Evolutionary conservation across 805 yeast genomes (phyloP).

Genomic region (Saccharomycopsis javanensis): DNA sequence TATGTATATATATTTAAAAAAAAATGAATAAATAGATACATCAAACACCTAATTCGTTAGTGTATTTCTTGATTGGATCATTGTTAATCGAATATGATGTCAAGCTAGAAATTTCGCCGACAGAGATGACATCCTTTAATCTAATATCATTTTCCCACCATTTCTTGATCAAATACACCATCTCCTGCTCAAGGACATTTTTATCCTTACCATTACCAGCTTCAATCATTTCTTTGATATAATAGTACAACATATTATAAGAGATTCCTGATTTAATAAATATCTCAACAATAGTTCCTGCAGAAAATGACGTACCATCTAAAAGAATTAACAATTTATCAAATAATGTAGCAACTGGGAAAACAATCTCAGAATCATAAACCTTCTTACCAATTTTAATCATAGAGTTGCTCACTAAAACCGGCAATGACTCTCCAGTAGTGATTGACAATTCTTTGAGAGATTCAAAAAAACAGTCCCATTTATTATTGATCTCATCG

Average conservation of each 20-base stretch:
- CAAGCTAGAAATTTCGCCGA: slow-evolving; percentile 36
- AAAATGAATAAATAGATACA: background rate
- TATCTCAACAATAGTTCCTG: slow-evolving; percentile 51
- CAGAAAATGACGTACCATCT: slow-evolving; percentile 26
- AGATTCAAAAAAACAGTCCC: slow-evolving; percentile 64
- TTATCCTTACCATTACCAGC: slow-evolving; percentile 32
- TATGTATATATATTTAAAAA: background rate
- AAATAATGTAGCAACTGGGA: slow-evolving; percentile 66
- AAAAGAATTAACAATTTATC: slow-evolving; percentile 54
- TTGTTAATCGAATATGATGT: slow-evolving; percentile 37
- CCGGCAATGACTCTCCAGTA: slow-evolving; percentile 21
- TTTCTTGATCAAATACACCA: slow-evolving; percentile 50
- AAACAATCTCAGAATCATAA: slow-evolving; percentile 61
- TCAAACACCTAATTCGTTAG: slow-evolving; percentile 23
- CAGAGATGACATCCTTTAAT: slow-evolving; percentile 46
- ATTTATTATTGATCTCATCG: slow-evolving; percentile 72
- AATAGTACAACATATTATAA: slow-evolving; percentile 55
- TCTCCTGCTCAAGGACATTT: slow-evolving; percentile 35
- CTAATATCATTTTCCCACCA: slow-evolving; percentile 63
- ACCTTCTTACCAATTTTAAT: slow-evolving; percentile 52
- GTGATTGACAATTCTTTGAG: slow-evolving; percentile 25
- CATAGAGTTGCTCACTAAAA: slow-evolving; percentile 20
- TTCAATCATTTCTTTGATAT: slow-evolving; percentile 52
- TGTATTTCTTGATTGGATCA: slow-evolving; percentile 50
- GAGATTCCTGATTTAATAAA: slow-evolving; percentile 56